phyloP scores from a whole-genome alignment of 2,329 filamentous ascomycete genomes.

The Paecilomyces sp. region DNA sequence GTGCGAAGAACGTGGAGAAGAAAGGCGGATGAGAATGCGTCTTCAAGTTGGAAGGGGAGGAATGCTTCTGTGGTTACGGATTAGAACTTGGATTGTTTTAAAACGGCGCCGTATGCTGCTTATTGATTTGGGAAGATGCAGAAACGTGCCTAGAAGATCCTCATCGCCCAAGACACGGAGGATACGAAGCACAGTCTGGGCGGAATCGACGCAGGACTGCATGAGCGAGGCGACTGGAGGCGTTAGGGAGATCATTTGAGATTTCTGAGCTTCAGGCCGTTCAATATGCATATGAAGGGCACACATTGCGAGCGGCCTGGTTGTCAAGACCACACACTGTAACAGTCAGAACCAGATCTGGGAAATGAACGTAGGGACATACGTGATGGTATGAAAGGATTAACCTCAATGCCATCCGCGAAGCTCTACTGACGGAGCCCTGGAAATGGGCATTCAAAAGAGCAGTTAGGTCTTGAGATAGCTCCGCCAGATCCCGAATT shows the following conservation, averaged over 20 bases:
- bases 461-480: conserved; percentile 16
- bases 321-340: not conserved
- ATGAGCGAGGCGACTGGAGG: conserved; percentile 14
- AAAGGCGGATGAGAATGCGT: conserved; percentile 36
- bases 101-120: not conserved
- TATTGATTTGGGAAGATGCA: not conserved
- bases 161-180: conserved; percentile 16
- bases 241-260: conserved; percentile 9
- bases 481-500: conserved; percentile 16
- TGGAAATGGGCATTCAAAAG: conserved; percentile 18
- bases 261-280: conserved; percentile 6
- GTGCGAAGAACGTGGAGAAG: conserved; percentile 28
- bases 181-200: conserved; percentile 17
- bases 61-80: conserved; percentile 22
- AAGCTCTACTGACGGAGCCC: conserved; percentile 15
- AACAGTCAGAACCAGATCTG: conserved; percentile 5
- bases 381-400: conserved; percentile 22
- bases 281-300: not conserved
- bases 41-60: conserved; percentile 36
- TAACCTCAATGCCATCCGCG: conserved; percentile 17
- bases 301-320: not conserved
- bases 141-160: conserved; percentile 12
- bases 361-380: conserved; percentile 17
- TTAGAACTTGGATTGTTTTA: not conserved
- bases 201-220: conserved; percentile 18